Base-by-base conservation (phyloP, 2,329 filamentous ascomycete species). In the Rutstroemia sp. region DNA sequence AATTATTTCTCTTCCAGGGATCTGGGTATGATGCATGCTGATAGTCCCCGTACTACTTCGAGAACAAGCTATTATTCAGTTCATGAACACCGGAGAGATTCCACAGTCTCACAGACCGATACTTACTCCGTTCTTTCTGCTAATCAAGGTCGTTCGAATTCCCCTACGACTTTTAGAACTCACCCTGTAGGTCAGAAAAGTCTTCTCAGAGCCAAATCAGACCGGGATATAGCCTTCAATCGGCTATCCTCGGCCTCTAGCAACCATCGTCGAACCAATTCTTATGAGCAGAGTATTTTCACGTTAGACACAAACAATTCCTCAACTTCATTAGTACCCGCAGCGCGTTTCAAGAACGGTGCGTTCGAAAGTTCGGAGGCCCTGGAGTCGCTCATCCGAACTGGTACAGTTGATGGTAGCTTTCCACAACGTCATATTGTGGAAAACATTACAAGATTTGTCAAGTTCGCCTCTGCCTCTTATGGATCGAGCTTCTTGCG, bases 391-490 rank as follows among this genome's bases (percentile, higher is more conserved):
- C 51, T 70, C n/a, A 63, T 61, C 30, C 60, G 63, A 30, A 79
- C 78, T 1, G 82, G 83, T 0, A 75, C 73, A 48, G 74, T 84
- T 1, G 75, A 79, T 36, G 81, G 80, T 1, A 76, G 81, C 49
- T 86, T 86, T 51, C 84, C 84, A 0, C 69, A 73, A 4, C 76
- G 76, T 34, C 83, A 84, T 61, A 72, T 87, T 7, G 72, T 86
- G 9, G 75, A 77, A 34, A 87, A 85, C 63, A 80, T 86, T 23
- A 79, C 78, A 2, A 75, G 83, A 38, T 87, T 85, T 59, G 84
- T 86, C 73, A 77, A 81, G 3, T 87, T 84, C 63, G 82, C 83
- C 1, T 86, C 83, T 1, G 83, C 84, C 0, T 81, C 82, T 0
- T 87, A 87, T 56, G 83, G 84, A 0, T 81, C 81, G 0, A 77